phyloP scores from a whole-genome alignment of 352 stramenopile genomes.

The Phytopythium oedochilum region DNA sequence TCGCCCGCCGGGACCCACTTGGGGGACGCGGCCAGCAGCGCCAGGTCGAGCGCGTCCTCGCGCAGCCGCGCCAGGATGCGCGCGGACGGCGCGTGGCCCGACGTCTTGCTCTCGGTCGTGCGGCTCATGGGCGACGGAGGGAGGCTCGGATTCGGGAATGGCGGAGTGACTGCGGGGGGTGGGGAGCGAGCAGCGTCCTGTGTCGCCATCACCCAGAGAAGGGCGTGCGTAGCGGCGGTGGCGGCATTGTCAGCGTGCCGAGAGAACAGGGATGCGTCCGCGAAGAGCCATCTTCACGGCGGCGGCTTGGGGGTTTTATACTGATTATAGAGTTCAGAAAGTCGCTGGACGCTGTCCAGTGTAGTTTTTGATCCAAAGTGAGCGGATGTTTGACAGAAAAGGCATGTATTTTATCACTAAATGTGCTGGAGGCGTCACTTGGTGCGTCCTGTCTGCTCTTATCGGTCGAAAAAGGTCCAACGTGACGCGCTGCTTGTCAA shows the following conservation, averaged over 20 bases:
- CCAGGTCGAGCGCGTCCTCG: slow-evolving; percentile 43
- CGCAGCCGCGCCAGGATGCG: slow-evolving; percentile 48
- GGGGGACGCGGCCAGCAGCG: slow-evolving; percentile 26
- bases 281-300: too few species aligned
- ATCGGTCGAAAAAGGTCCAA: not conserved
- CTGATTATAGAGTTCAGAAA: too few species aligned
- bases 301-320: too few species aligned
- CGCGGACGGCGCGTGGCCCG: slow-evolving; percentile 36
- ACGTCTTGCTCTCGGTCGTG: slow-evolving; percentile 39
- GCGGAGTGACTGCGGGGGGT: not conserved
- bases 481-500: slow-evolving; percentile 3
- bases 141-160: not conserved
- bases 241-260: too few species aligned
- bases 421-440: not conserved
- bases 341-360: too few species aligned
- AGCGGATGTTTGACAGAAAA: too few species aligned
- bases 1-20: slow-evolving; percentile 51
- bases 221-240: too few species aligned
- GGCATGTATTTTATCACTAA: too few species aligned
- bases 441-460: not conserved
- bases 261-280: too few species aligned
- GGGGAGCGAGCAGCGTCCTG: too few species aligned
- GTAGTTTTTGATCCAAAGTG: too few species aligned
- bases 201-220: too few species aligned
- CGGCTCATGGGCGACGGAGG: slow-evolving; percentile 36